Evolutionary conservation across 306 rosid genomes (phyloP), one percentile per base, ranked within the genome.

Genomic region (Mimosa bimucronata): DNA sequence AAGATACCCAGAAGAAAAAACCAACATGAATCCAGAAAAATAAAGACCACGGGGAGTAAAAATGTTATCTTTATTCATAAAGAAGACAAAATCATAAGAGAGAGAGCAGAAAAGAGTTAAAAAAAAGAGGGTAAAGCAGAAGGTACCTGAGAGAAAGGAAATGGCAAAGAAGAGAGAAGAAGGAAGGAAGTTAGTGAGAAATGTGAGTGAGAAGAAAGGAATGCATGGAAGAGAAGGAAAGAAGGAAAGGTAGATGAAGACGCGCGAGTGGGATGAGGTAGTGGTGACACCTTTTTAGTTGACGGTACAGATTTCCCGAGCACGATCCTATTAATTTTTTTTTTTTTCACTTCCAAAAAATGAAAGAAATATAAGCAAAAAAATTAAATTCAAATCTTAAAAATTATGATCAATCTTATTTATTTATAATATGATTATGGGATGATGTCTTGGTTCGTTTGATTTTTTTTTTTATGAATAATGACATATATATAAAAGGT

Each of bases 161-260:
- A 31, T 9, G 12, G 9, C 50, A 38, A 40, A 26, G 48, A 9
- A 66, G 18, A 48, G 65, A 29, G 68, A 13, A 16, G 23, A 60
- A 14, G 9, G 18, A 40, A 1, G 21, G 13, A 28, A 29, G 30
- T 14, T 14, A 30, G 28, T 50, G 10, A 52, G 60, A 52, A n/a
- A 37, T 30, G 71, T 34, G 38, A 34, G 73, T 1, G 69, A 76
- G 15, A 10, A 34, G 1, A 13, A 45, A 25, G 16, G 46, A 69
- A 83, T 46, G 71, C 73, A 80, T 11, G 89, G 85, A 83, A 41
- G 75, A 77, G 86, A 80, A 62, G 21, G 15, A 77, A 66, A 66
- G 72, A 65, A 40, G 86, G 89, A 80, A 53, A 80, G 57, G 18
- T 7, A 25, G 30, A 64, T 52, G 28, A 29, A 79, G 81, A 41